phyloP scores from a whole-genome alignment of 2,329 filamentous ascomycete species.

The Cercospora beticola region DNA sequence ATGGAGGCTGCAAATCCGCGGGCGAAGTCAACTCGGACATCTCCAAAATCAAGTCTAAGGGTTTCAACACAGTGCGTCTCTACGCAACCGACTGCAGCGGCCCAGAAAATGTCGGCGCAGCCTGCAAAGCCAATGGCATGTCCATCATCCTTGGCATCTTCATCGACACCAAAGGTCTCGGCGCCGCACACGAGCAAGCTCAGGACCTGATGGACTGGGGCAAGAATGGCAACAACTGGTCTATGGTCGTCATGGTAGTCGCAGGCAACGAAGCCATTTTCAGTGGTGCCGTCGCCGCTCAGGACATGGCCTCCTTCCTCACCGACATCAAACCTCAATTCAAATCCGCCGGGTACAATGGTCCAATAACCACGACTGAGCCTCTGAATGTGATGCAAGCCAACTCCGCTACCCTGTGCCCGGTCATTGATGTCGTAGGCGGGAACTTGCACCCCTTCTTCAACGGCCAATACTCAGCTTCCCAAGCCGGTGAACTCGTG shows the following conservation, averaged over 20 bases:
- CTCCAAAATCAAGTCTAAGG: conserved; percentile 44
- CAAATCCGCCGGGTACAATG: conserved; percentile 58
- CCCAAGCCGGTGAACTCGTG: conserved; percentile 73
- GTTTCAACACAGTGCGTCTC: conserved; percentile 69
- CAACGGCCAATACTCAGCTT: conserved; percentile 66
- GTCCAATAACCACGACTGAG: conserved; percentile 80
- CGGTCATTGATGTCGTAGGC: conserved; percentile 72
- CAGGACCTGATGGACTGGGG: conserved; percentile 72
- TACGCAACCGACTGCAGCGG: conserved; percentile 92
- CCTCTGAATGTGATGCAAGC: conserved; percentile 73
- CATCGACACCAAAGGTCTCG: conserved; percentile 65
- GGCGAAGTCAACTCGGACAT: conserved; percentile 44
- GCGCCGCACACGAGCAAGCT: conserved; percentile 66
- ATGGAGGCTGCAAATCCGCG: conserved; percentile 46
- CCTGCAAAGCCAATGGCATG: conserved; percentile 65
- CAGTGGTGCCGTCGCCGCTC: conserved; percentile 65
- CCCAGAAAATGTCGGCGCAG: conserved; percentile 71
- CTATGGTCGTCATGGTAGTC: conserved; percentile 73
- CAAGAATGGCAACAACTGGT: conserved; percentile 61
- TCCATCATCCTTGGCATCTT: conserved; percentile 86
- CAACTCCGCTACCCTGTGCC: conserved; percentile 64
- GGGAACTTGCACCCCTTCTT: conserved; percentile 95
- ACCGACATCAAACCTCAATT: conserved; percentile 63
- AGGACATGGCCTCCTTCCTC: conserved; percentile 70
- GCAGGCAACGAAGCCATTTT: conserved; percentile 90